Percentiles rank a stretch among this genome's conserved stretches.
Evolutionary conservation across 257 asterid species (phyloP).

Genomic region (Solanum rostratum): DNA sequence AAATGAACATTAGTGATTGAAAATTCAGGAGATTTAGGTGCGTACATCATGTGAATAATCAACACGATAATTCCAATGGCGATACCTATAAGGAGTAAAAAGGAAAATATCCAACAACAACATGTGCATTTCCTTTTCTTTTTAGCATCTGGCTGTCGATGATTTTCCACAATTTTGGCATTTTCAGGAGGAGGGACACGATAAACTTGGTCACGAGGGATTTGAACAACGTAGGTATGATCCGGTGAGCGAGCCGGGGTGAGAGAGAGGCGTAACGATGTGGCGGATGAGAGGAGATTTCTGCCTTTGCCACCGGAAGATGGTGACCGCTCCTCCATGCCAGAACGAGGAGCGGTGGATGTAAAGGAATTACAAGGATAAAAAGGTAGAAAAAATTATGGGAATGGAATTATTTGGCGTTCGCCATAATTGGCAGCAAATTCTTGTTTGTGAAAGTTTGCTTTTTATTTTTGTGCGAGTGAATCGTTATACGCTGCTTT

Average conservation of each 20-base stretch:
- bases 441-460: neutral
- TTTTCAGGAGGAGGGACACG: conserved; percentile 81
- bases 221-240: conserved; percentile 54
- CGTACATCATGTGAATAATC: conserved; percentile 18
- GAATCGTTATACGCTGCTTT: neutral
- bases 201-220: conserved; percentile 67
- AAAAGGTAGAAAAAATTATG: neutral
- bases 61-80: neutral
- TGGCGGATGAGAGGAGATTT: neutral
- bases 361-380: neutral
- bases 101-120: conserved; percentile 7
- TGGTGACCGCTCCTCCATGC: conserved; percentile 71
- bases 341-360: conserved; percentile 43
- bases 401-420: conserved; percentile 12
- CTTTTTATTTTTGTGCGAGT: neutral
- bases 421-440: neutral
- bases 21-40: conserved; percentile 37
- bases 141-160: neutral
- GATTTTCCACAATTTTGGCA: conserved; percentile 38
- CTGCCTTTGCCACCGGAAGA: neutral
- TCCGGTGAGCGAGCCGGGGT: neutral
- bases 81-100: conserved; percentile 5
- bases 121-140: neutral
- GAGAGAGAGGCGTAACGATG: neutral
- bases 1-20: conserved; percentile 13